Evolutionary conservation across 495 filamentous ascomycete genomes (phyloP).

Genomic region (Rhypophila decipiens): DNA sequence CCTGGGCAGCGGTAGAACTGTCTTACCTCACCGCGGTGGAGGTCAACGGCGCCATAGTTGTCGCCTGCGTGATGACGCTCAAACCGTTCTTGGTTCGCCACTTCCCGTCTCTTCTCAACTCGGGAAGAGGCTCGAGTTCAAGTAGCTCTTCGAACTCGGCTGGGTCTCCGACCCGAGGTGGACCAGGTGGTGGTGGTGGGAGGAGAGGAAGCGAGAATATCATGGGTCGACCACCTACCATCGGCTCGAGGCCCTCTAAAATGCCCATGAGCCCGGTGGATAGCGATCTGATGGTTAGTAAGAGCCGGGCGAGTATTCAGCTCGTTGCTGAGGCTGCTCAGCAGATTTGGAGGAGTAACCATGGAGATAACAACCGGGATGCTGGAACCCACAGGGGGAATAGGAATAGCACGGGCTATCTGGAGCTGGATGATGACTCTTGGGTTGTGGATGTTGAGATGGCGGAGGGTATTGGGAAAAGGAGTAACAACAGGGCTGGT

Average conservation of each 20-base stretch:
- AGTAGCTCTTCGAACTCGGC: no score
- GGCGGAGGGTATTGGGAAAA: conserved; percentile 2
- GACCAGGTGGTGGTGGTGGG: no score
- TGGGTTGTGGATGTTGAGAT: conserved; percentile 18
- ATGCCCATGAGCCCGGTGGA: conserved; percentile 1
- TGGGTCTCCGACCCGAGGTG: no score
- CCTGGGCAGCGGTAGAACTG: conserved; percentile 20
- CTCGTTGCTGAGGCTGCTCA: not conserved
- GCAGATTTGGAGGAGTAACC: no score
- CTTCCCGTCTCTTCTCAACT: conserved; percentile 30
- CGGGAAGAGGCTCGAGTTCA: not conserved
- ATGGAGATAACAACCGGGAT: no score
- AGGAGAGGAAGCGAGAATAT: not conserved
- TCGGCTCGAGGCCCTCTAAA: conserved; percentile 15
- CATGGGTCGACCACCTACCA: conserved; percentile 16
- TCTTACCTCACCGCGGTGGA: conserved; percentile 42
- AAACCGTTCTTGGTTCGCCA: conserved; percentile 21
- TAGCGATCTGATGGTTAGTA: conserved; percentile 3
- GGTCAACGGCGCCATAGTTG: conserved; percentile 35
- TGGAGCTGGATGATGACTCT: conserved; percentile 18
- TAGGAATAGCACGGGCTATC: no score
- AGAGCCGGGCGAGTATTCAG: not conserved
- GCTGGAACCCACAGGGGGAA: no score
- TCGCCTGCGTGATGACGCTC: conserved; percentile 32
- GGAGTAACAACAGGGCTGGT: not conserved